Conservation (phyloP, 1,139 yeast genomes). For the Pneumocystis oryctolagi region DNA sequence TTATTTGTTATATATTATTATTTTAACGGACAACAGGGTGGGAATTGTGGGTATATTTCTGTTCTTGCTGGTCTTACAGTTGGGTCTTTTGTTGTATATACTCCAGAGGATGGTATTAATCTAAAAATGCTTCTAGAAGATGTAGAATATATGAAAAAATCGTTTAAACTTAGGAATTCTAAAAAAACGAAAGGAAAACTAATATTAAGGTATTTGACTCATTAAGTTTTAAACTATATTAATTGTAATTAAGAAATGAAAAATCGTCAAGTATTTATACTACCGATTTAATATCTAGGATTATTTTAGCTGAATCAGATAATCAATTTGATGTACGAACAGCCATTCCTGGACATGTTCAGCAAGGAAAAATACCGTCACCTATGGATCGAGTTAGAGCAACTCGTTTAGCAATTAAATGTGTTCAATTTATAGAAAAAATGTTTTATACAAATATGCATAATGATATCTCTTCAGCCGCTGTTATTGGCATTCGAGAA, state of each 20-base stretch:
- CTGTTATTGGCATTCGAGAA: constrained; percentile 72
- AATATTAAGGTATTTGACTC: constrained; percentile 30
- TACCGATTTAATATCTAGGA: constrained; percentile 67
- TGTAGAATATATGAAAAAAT: constrained; percentile 50
- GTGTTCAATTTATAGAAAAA: constrained; percentile 46
- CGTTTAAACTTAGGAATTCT: constrained; percentile 64
- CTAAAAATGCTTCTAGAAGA: constrained; percentile 63
- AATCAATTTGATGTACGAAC: constrained; percentile 80
- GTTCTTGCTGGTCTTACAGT: constrained; percentile 76
- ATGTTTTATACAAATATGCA: constrained; percentile 19
- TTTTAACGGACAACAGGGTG: constrained; percentile 36
- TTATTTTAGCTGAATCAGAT: constrained; percentile 61
- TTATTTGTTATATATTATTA: background rate
- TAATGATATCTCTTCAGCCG: constrained; percentile 44
- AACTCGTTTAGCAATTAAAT: constrained; percentile 74
- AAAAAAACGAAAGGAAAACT: constrained; percentile 75
- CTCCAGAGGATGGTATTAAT: constrained; percentile 75
- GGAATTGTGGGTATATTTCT: constrained; percentile 86
- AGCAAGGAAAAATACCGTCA: constrained; percentile 93
- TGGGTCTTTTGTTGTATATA: constrained; percentile 86
- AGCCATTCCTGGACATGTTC: constrained; percentile 96
- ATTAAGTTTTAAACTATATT: background rate
- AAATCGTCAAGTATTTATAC: constrained; percentile 70
- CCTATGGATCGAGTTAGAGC: constrained; percentile 90
- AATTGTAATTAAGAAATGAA: constrained; percentile 41